phyloP scores from a whole-genome alignment of 108 stramenopile species.

The Fragilaria radians region DNA sequence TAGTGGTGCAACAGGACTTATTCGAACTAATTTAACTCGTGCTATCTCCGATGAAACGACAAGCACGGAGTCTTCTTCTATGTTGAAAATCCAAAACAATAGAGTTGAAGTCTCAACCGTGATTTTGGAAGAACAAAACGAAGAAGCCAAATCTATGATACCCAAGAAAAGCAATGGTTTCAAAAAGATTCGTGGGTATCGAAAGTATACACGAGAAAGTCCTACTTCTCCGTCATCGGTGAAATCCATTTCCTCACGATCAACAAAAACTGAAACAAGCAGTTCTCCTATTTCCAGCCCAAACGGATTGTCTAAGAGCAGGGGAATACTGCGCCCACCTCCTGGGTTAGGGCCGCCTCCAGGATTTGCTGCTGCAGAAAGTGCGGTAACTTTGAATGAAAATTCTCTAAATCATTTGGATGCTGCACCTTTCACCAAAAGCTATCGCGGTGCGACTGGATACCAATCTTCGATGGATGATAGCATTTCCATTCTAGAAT shows the following conservation, averaged over 20 bases:
- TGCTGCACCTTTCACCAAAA: not conserved
- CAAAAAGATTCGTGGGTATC: no score
- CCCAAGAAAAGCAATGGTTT: no score
- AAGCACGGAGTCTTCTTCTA: no score
- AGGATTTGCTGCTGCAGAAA: slow-evolving; percentile 25
- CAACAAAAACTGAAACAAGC: slow-evolving; percentile 1
- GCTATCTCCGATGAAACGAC: no score
- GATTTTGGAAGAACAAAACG: no score
- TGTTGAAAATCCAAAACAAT: no score
- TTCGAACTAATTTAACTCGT: no score
- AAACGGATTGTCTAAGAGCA: not conserved
- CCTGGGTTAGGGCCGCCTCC: slow-evolving; percentile 51
- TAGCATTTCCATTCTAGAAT: not conserved
- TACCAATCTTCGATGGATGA: not conserved
- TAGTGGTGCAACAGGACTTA: no score
- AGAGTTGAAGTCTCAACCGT: no score
- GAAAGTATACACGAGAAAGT: no score
- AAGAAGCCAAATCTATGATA: no score
- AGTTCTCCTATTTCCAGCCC: slow-evolving; percentile 1
- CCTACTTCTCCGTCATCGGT: not conserved
- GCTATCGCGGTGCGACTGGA: not conserved
- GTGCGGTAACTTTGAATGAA: not conserved
- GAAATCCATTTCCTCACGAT: not conserved
- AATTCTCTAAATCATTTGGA: not conserved
- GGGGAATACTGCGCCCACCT: slow-evolving; percentile 15